A percentile compares a stretch with the other conserved stretches of the same genome.
Evolutionary conservation across 805 yeast species (phyloP).

Genomic region (Candida nonsorbophila): DNA sequence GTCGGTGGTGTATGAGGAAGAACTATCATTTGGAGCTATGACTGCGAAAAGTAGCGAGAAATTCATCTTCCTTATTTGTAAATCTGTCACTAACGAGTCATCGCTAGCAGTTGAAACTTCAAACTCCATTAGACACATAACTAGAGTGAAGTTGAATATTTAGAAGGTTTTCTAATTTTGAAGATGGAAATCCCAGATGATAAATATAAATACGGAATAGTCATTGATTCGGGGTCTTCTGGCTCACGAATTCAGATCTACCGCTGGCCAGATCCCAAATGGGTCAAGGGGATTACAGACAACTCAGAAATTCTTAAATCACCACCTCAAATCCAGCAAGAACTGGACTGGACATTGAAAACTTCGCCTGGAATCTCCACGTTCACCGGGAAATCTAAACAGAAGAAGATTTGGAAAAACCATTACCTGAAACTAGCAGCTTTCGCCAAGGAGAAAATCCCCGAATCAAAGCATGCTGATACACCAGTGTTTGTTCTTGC

Average conservation of each 20-base stretch:
- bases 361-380: slow-evolving; percentile 82
- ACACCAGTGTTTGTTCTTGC: slow-evolving; percentile 92
- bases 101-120: too few relatives aligned
- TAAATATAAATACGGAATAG: slow-evolving; percentile 63
- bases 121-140: too few relatives aligned
- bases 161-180: too few relatives aligned
- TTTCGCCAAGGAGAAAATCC: slow-evolving; percentile 69
- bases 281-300: slow-evolving; percentile 10
- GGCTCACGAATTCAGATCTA: slow-evolving; percentile 88
- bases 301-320: slow-evolving; percentile 39
- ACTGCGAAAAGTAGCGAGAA: too few relatives aligned
- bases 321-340: slow-evolving; percentile 64
- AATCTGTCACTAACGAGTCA: too few relatives aligned
- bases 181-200: slow-evolving; percentile 9
- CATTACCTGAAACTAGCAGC: slow-evolving; percentile 65
- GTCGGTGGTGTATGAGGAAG: slow-evolving; percentile 10
- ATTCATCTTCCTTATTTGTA: too few relatives aligned
- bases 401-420: slow-evolving; percentile 57
- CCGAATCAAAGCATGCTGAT: slow-evolving; percentile 47
- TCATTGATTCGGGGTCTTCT: slow-evolving; percentile 92
- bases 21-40: too few relatives aligned
- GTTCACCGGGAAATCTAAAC: slow-evolving; percentile 39
- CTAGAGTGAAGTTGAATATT: too few relatives aligned
- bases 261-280: slow-evolving; percentile 58
- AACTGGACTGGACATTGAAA: slow-evolving; percentile 64